phyloP scores from a whole-genome alignment of 371 early-diverging fungal species.

The Rhizopus arrhizus region DNA sequence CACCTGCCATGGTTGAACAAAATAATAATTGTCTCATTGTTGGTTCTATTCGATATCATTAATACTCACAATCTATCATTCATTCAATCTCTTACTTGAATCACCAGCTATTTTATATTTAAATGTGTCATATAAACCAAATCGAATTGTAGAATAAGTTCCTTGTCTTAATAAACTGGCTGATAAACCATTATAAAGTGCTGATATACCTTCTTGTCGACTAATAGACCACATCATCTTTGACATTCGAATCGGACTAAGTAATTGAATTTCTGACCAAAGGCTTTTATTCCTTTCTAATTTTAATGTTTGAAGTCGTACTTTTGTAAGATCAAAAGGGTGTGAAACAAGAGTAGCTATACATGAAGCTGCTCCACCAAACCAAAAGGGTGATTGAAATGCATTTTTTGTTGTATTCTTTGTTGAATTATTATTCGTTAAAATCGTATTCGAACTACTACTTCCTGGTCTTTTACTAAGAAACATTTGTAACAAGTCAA shows the following conservation, averaged over 20 bases:
- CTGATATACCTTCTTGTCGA: conserved; percentile 46
- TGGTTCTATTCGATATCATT: conserved; percentile 32
- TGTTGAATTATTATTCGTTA: background rate
- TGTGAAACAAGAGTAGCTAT: conserved; percentile 71
- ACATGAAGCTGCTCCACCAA: conserved; percentile 64
- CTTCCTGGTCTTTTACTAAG: background rate
- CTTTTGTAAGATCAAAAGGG: conserved; percentile 78
- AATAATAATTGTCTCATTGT: conserved; percentile 55
- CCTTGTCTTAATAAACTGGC: conserved; percentile 70
- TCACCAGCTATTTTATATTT: conserved; percentile 53
- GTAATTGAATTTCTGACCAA: conserved; percentile 34
- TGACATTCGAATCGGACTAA: conserved; percentile 44
- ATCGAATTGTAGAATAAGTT: conserved; percentile 75
- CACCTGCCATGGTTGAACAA: conserved; percentile 67
- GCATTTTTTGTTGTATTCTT: conserved; percentile 6
- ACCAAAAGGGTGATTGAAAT: conserved; percentile 57
- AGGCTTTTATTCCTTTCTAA: conserved; percentile 19
- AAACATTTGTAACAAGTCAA: background rate
- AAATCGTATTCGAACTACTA: background rate
- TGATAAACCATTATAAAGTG: conserved; percentile 65
- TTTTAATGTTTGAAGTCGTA: conserved; percentile 68
- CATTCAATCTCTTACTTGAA: conserved; percentile 34
- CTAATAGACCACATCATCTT: conserved; percentile 47
- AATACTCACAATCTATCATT: background rate
- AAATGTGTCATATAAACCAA: conserved; percentile 67